Base-by-base conservation (phyloP, 192 early-diverging fungal species). In the Phlyctochytrium planicorne region DNA sequence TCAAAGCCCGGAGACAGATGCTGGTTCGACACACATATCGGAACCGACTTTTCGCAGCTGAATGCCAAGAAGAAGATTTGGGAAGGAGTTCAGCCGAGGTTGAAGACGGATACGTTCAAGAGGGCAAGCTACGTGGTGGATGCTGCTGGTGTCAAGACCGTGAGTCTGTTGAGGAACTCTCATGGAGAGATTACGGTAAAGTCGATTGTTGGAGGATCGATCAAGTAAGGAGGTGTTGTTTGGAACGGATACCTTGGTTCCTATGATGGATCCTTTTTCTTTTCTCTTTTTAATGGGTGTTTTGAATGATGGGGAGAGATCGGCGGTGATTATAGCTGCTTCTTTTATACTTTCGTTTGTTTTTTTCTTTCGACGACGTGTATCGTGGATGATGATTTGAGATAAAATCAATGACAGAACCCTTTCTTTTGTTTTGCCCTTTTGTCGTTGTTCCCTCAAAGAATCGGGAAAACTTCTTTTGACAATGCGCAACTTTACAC, bases 21-120 rank as follows among this genome's bases (percentile, higher is more conserved):
- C 66, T 92, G 82, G 82, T 90, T 97, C 77, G 94, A 92, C 33
- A 89, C 90, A 35, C 81, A 85, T 70, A 81, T 91, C 81, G 89
- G 88, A 65, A 63, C 66, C 68, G 82, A 81, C 59, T 88, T 64
- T 65, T 91, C 95, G 52, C 84, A 90, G 25, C 85, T 98, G 69
- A 95, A 94, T 73, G 90, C 95, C 70, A 98, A 98, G 84, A 91
- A 90, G 81, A 98, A 98, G 83, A 65, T 95, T 65, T 99, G 87
- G 85, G 97, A 99, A 74, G 91, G 93, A 30, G 91, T 99, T 53
- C 95, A 97, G 84, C 93, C 95, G 30, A 84, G 85, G 33, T 85
- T 91, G 66, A 76, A 53, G 30, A 74, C 77, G 12, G 69, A 71
- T 59, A 72, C 34, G 20, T 34, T 35, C 27, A 71, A 59, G 55